Evolutionary conservation across 441 rosid genomes (phyloP).

Genomic region (Lepidium campestre): DNA sequence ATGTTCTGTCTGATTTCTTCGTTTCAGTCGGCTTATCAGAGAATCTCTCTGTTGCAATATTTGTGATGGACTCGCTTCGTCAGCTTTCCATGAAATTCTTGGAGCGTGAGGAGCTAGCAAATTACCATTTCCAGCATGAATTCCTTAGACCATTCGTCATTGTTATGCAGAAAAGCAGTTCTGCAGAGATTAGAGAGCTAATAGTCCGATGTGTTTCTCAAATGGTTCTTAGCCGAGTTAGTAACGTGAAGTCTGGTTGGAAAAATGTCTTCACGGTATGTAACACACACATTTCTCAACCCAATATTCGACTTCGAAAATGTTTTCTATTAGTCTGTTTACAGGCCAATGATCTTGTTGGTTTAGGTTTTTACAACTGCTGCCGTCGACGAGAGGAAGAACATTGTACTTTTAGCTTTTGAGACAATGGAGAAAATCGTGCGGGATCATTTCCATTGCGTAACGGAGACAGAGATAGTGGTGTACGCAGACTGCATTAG

Average conservation of each 20-base stretch:
- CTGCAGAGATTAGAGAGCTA: slow-evolving; percentile 85
- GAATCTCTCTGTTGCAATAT: slow-evolving; percentile 94
- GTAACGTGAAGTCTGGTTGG: slow-evolving; percentile 97
- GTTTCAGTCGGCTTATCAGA: slow-evolving; percentile 96
- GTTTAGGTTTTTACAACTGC: slow-evolving; percentile 79
- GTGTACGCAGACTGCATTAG: slow-evolving; percentile 86
- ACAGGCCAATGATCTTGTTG: slow-evolving; percentile 16
- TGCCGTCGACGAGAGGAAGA: slow-evolving; percentile 90
- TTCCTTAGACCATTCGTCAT: slow-evolving; percentile 90
- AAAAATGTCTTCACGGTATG: slow-evolving; percentile 92
- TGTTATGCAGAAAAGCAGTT: slow-evolving; percentile 87
- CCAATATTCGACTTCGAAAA: background rate
- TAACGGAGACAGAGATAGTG: slow-evolving; percentile 86
- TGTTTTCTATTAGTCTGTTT: background rate
- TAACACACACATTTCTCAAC: background rate
- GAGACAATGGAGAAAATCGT: slow-evolving; percentile 97
- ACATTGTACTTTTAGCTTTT: slow-evolving; percentile 80
- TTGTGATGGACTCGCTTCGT: slow-evolving; percentile 98
- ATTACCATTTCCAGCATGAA: slow-evolving; percentile 96
- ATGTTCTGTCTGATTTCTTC: slow-evolving; percentile 91
- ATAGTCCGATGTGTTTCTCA: slow-evolving; percentile 96
- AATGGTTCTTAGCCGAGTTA: slow-evolving; percentile 96
- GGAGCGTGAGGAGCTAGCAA: slow-evolving; percentile 98
- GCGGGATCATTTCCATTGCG: slow-evolving; percentile 85
- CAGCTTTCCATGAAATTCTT: slow-evolving; percentile 98